Percentiles rank a stretch among this genome's conserved stretches.
Conservation (phyloP, 2,329 filamentous ascomycete genomes). For the Trichoderma breve region DNA sequence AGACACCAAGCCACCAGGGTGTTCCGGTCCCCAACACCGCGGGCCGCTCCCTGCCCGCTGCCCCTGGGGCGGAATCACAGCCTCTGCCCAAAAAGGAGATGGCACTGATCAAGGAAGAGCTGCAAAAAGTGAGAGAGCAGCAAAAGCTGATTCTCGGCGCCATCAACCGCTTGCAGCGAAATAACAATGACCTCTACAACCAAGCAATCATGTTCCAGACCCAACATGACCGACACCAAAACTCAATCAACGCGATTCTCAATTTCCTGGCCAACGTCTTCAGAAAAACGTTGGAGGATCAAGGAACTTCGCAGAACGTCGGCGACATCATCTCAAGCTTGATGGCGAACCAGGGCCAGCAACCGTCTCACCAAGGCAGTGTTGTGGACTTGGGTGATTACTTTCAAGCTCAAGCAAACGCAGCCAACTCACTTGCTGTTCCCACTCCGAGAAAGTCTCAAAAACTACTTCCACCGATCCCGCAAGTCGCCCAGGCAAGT, state of each 20-base stretch:
- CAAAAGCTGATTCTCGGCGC: slow-evolving; percentile 83
- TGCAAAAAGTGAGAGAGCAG: slow-evolving; percentile 78
- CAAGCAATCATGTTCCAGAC: slow-evolving; percentile 87
- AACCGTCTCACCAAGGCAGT: slow-evolving; percentile 49
- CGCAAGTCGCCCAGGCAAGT: slow-evolving; percentile 35
- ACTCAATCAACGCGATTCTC: slow-evolving; percentile 97
- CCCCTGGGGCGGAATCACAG: slow-evolving; percentile 46
- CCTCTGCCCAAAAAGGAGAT: slow-evolving; percentile 70
- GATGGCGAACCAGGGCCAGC: slow-evolving; percentile 57
- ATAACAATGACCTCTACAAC: slow-evolving; percentile 84
- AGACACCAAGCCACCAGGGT: slow-evolving; percentile 31
- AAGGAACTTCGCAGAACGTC: slow-evolving; percentile 71
- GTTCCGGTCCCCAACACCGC: slow-evolving; percentile 25
- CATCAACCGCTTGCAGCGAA: slow-evolving; percentile 74
- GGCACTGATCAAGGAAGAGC: slow-evolving; percentile 71
- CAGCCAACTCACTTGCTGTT: slow-evolving; percentile 39
- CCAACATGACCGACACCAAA: slow-evolving; percentile 94
- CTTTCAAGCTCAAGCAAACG: slow-evolving; percentile 47
- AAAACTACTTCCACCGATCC: slow-evolving; percentile 55
- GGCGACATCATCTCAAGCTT: slow-evolving; percentile 79
- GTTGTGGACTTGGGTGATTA: slow-evolving; percentile 63
- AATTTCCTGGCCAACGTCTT: slow-evolving; percentile 97
- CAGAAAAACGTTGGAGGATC: slow-evolving; percentile 85
- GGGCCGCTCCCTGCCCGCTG: slow-evolving; percentile 39
- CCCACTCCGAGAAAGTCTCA: slow-evolving; percentile 48